phyloP scores from a whole-genome alignment of 192 early-diverging fungal species.

The Backusella circina region DNA sequence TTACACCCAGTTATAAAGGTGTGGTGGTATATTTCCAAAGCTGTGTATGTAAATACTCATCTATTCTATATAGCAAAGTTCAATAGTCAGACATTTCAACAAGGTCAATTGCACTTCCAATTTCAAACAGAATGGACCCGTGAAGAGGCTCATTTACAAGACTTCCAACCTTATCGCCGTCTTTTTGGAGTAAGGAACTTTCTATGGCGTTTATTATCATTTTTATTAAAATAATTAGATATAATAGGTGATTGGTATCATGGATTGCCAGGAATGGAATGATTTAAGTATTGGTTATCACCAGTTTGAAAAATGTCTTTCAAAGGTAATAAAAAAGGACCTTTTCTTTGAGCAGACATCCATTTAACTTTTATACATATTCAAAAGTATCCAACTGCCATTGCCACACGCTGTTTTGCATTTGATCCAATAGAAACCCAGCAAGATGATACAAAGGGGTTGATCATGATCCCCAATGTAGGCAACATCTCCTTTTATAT shows the following conservation, averaged over 20 bases:
- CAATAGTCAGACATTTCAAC: conserved; percentile 52
- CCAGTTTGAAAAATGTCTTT: conserved; percentile 54
- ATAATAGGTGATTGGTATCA: conserved; percentile 71
- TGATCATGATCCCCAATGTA: conserved; percentile 77
- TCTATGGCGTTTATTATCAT: background rate
- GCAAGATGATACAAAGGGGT: conserved; percentile 66
- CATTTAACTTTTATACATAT: too few species aligned
- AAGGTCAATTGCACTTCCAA: conserved; percentile 69
- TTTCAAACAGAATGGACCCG: conserved; percentile 62
- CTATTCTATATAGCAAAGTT: conserved; percentile 51
- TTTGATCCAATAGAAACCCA: conserved; percentile 75
- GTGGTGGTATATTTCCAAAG: too few species aligned
- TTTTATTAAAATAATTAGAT: too few species aligned
- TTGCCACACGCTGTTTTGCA: conserved; percentile 72
- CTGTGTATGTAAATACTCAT: too few species aligned
- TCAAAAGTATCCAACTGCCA: conserved; percentile 61
- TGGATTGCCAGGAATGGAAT: conserved; percentile 70
- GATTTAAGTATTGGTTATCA: conserved; percentile 57
- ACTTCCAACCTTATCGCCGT: conserved; percentile 69
- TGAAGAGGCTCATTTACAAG: conserved; percentile 68
- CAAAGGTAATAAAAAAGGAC: conserved; percentile 49
- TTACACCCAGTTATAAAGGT: conserved; percentile 56
- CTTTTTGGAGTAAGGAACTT: conserved; percentile 66
- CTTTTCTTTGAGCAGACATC: too few species aligned
- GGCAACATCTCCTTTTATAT: conserved; percentile 75